phyloP scores from a whole-genome alignment of 805 yeast genomes.

The Kuraishia borneana region DNA sequence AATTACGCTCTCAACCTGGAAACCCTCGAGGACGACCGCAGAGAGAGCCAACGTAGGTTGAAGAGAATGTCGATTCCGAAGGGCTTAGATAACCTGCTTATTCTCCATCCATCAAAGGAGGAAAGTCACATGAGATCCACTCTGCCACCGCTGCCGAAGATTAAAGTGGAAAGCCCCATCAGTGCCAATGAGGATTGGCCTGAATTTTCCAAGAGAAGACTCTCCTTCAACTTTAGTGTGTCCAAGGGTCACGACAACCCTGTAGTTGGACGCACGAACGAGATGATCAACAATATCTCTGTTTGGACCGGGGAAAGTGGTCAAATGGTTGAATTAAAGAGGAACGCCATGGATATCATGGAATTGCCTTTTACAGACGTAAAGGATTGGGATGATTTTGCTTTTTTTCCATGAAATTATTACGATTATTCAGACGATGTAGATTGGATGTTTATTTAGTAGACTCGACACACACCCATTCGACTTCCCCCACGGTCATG shows the following conservation, averaged over 20 bases:
- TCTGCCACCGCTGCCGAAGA: neutral
- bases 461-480: slow-evolving; percentile 3
- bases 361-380: slow-evolving; percentile 6
- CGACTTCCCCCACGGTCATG: slow-evolving; percentile 1
- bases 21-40: slow-evolving; percentile 35
- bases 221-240: neutral
- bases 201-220: neutral
- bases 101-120: slow-evolving; percentile 18
- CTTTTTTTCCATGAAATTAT: slow-evolving; percentile 25
- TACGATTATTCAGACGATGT: no score
- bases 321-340: slow-evolving; percentile 11
- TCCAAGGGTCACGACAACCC: slow-evolving; percentile 9
- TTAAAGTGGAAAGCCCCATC: neutral
- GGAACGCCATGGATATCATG: neutral
- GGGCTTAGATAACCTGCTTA: slow-evolving; percentile 37
- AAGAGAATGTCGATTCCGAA: slow-evolving; percentile 43
- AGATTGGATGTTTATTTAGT: neutral
- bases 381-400: slow-evolving; percentile 33
- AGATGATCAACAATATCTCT: slow-evolving; percentile 50
- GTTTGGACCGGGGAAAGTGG: slow-evolving; percentile 46
- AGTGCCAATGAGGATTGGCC: neutral
- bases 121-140: slow-evolving; percentile 4
- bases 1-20: slow-evolving; percentile 22
- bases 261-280: slow-evolving; percentile 37
- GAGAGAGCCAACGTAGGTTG: slow-evolving; percentile 35